Evolutionary conservation across 2,329 filamentous ascomycete species (phyloP).

Genomic region (Calonectria montana): DNA sequence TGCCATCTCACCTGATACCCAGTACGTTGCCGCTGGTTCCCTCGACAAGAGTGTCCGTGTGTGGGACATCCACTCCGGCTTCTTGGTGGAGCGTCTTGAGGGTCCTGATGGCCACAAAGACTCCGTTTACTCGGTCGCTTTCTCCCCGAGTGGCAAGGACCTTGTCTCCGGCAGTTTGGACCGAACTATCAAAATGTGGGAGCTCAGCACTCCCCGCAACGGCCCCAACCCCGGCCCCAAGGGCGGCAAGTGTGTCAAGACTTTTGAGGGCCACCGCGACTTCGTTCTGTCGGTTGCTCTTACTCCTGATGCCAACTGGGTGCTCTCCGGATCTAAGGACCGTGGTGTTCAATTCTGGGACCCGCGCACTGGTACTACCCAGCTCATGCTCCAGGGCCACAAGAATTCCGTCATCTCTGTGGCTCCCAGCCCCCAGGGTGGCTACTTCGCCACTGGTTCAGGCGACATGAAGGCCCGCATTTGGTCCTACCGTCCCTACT

Average conservation of each 20-base stretch:
- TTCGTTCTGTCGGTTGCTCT: conserved; percentile 96
- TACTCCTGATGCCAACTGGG: conserved; percentile 94
- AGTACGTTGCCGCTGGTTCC: conserved; percentile 93
- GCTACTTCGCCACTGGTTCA: conserved; percentile 94
- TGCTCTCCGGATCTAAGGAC: conserved; percentile 97
- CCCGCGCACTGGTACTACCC: conserved; percentile 89
- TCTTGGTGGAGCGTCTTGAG: conserved; percentile 90
- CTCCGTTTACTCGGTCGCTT: conserved; percentile 95
- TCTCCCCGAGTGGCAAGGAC: conserved; percentile 91
- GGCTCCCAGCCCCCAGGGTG: conserved; percentile 88
- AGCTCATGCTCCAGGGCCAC: conserved; percentile 98
- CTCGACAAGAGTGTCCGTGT: conserved; percentile 98
- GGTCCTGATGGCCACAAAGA: conserved; percentile 96
- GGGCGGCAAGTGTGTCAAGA: conserved; percentile 93
- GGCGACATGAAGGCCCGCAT: conserved; percentile 98
- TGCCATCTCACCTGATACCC: conserved; percentile 94
- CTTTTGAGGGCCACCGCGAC: conserved; percentile 97
- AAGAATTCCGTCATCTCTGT: conserved; percentile 99
- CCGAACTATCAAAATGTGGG: conserved; percentile 99
- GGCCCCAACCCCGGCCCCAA: conserved; percentile 76
- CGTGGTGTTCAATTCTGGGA: conserved; percentile 99
- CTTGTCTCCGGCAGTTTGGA: conserved; percentile 95
- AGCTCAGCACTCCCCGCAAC: conserved; percentile 80
- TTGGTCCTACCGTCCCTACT: conserved; percentile 81
- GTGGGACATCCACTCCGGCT: conserved; percentile 90